A percentile compares a stretch with the other conserved stretches of the same genome.
phyloP scores from a whole-genome alignment of 306 rosid species.

The Cotoneaster glaucophyllus region DNA sequence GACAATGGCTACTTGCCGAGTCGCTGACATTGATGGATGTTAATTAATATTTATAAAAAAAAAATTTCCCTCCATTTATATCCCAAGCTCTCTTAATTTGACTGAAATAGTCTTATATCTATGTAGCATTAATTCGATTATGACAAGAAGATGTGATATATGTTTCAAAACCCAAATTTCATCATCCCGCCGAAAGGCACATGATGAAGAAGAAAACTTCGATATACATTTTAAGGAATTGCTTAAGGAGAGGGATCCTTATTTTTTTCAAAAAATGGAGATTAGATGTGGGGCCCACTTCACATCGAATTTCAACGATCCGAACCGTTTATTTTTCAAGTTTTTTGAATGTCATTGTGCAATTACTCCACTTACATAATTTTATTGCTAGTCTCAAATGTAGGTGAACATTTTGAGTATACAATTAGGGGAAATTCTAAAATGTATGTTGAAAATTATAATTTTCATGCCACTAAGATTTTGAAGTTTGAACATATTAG shows the following conservation, averaged over 20 bases:
- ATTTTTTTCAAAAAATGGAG: no score
- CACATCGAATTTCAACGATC: no score
- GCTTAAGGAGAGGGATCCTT: no score
- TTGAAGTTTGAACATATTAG: not conserved
- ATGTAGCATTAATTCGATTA: not conserved
- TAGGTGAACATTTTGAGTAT: not conserved
- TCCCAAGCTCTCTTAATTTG: not conserved
- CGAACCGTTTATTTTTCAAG: no score
- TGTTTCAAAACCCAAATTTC: not conserved
- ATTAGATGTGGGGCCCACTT: no score
- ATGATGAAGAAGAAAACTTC: not conserved
- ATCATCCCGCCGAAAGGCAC: constrained; percentile 3
- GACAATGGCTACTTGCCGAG: constrained; percentile 2
- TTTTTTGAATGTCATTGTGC: not conserved
- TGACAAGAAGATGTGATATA: not conserved
- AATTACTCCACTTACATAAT: not conserved
- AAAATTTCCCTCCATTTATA: not conserved
- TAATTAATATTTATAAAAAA: not conserved
- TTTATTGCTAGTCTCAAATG: not conserved
- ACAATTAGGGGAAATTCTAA: not conserved
- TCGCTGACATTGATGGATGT: not conserved
- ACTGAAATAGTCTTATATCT: not conserved
- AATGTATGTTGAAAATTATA: not conserved
- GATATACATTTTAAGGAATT: no score
- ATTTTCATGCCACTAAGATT: not conserved